phyloP scores from a whole-genome alignment of 1,284 basidiomycete genomes.

The Puccinia sorghi region DNA sequence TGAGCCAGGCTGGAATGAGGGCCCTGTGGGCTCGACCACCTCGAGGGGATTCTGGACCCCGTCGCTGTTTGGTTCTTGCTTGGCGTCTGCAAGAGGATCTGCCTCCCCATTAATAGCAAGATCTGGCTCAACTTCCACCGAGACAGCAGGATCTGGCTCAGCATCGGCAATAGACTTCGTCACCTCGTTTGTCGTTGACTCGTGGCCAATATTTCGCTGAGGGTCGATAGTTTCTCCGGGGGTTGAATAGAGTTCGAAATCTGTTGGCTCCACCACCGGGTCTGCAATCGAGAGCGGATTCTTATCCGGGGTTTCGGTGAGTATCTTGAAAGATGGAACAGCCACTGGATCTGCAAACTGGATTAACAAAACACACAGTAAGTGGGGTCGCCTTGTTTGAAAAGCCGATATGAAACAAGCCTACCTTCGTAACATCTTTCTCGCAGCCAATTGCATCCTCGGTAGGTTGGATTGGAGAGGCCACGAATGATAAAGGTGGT shows the following conservation, averaged over 20 bases:
- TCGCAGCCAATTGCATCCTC: neutral
- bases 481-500: neutral
- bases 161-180: neutral
- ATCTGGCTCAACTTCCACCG: neutral
- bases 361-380: neutral
- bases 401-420: neutral
- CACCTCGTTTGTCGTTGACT: neutral
- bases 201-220: neutral
- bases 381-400: neutral
- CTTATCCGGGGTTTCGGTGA: neutral
- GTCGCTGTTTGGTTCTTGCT: neutral
- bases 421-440: neutral
- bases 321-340: neutral
- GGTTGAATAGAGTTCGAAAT: neutral
- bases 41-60: neutral
- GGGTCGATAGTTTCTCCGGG: neutral
- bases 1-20: neutral
- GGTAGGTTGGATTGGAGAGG: neutral
- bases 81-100: neutral
- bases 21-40: neutral
- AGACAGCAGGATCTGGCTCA: neutral
- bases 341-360: neutral
- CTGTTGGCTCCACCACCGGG: neutral
- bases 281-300: neutral
- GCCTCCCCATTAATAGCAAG: neutral